Conservation (phyloP, 2,329 filamentous ascomycete genomes). For the Fusarium abutilonis region DNA sequence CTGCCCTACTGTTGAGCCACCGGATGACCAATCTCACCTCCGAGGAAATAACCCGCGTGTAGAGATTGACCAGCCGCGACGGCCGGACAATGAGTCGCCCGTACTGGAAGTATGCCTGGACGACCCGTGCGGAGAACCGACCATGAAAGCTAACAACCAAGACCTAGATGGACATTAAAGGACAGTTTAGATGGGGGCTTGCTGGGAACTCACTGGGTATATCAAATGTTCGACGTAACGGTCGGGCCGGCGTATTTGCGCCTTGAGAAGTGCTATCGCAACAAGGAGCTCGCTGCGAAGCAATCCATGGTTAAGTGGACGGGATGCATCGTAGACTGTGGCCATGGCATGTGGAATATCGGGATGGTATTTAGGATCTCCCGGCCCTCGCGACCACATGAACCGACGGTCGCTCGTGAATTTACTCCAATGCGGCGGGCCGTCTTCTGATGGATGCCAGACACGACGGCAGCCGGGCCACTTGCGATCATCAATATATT, state of each 20-base stretch:
- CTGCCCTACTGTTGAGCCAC: constrained; percentile 21
- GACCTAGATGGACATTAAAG: constrained; percentile 5
- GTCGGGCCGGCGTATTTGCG: neutral
- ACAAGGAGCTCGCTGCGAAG: neutral
- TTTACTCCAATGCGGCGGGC: neutral
- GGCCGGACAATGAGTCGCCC: constrained; percentile 13
- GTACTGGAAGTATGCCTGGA: constrained; percentile 18
- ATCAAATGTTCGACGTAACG: neutral
- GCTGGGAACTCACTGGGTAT: neutral
- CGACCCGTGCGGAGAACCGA: constrained; percentile 20
- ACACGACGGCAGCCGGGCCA: neutral
- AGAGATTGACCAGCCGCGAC: constrained; percentile 23
- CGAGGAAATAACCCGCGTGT: neutral
- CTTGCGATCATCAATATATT: no score
- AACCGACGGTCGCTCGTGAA: neutral
- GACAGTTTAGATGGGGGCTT: neutral
- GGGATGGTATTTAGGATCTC: neutral
- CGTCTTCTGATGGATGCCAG: neutral
- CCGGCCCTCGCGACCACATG: neutral
- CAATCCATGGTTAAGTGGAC: neutral
- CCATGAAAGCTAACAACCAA: constrained; percentile 21
- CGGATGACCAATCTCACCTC: constrained; percentile 12
- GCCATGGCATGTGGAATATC: neutral
- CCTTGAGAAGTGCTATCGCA: neutral
- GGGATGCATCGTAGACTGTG: neutral